Base-by-base conservation (phyloP, 2,329 filamentous ascomycete genomes). In the Penicillium psychrosexuale region DNA sequence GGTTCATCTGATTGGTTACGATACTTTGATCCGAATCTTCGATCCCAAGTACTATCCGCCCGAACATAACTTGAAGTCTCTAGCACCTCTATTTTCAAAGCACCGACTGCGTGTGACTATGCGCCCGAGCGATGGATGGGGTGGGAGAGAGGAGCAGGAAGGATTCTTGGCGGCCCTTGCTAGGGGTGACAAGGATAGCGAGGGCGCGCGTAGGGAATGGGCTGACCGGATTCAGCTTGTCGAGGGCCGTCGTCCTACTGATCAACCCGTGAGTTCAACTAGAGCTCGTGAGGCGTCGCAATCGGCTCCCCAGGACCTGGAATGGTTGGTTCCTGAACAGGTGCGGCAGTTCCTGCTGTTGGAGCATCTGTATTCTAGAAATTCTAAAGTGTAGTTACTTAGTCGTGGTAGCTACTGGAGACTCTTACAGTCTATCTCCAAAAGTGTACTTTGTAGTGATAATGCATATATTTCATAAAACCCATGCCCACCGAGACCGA, bases 21-120 rank as follows among this genome's bases (percentile, higher is more conserved):
- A 80, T 64, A 80, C 78, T 1, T 57, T 80, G 53, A 72, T 77
- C 39, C 75, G 78, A 15, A 77, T 80, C 47, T 76, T 80, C 61
- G 70, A 79, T 58, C 60, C 75, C 6, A 79, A 78, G 57, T 80
- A 80, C 60, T 80, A 80, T 47, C 75, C 77, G 2, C 74, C 75
- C 8, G 63, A 71, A 8, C 72, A 77, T 49, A 77, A 70, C 3
- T 63, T 80, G 17, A 61, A 69, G 34, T 74, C 75, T 2, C 56
- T 80, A 33, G 69, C 63, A 12, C 70, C 71, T 0, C 75, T 80
- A 36, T 70, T 80, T 28, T 68, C 67, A 3, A 68, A 71, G 42
- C 76, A 80, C 60, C 67, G 74, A 8, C 59, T 80, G 36, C 64
- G 76, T 31, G 77, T 78, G 40, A 77, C 76, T 28, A 66, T 76